A percentile compares a stretch with the other conserved stretches of the same genome.
These are phyloP conservation scores for Hypoxylon lenormandii DNA, from an alignment of 495 filamentous ascomycete species.

Conservation along the genomic window DNA sequence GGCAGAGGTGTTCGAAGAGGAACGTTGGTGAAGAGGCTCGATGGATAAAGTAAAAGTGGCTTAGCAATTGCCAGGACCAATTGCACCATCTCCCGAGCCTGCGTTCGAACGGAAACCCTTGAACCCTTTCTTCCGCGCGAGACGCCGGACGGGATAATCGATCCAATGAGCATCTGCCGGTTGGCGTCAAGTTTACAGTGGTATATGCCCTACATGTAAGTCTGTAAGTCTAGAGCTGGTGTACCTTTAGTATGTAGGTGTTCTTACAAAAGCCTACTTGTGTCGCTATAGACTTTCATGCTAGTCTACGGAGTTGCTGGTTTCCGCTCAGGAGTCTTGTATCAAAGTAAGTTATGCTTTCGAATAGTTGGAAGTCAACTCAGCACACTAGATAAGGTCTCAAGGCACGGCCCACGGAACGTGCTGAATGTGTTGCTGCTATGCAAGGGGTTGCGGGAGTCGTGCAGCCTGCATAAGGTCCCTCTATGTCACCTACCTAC, in stretches of 20 bases:
- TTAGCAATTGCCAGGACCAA: slow-evolving; percentile 33
- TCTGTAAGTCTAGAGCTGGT: slow-evolving; percentile 20
- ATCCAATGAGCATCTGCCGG: slow-evolving; percentile 47
- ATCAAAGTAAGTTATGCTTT: slow-evolving; percentile 39
- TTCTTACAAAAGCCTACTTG: slow-evolving; percentile 17
- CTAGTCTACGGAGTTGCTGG: background rate
- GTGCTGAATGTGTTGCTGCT: slow-evolving; percentile 13
- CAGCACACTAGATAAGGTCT: background rate
- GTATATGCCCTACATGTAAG: background rate
- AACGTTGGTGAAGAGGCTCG: slow-evolving; percentile 19
- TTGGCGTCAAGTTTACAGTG: slow-evolving; percentile 40
- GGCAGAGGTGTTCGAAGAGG: slow-evolving; percentile 6
- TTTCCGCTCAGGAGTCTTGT: slow-evolving; percentile 1
- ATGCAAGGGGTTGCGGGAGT: slow-evolving; percentile 36
- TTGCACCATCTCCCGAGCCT: slow-evolving; percentile 44
- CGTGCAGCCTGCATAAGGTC: slow-evolving; percentile 18
- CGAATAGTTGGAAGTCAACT: slow-evolving; percentile 18
- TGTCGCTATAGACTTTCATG: slow-evolving; percentile 12
- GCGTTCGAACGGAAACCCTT: slow-evolving; percentile 37
- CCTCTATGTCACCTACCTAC: slow-evolving; percentile 13
- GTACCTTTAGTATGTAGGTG: slow-evolving; percentile 17
- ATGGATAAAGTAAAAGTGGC: slow-evolving; percentile 25
- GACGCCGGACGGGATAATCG: slow-evolving; percentile 43
- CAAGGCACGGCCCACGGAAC: slow-evolving; percentile 18
- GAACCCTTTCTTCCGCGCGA: slow-evolving; percentile 46